A percentile compares a stretch with the other conserved stretches of the same genome.
Evolutionary conservation across 2,329 filamentous ascomycete genomes (phyloP).

Genomic region (Hansfordia pulvinata): DNA sequence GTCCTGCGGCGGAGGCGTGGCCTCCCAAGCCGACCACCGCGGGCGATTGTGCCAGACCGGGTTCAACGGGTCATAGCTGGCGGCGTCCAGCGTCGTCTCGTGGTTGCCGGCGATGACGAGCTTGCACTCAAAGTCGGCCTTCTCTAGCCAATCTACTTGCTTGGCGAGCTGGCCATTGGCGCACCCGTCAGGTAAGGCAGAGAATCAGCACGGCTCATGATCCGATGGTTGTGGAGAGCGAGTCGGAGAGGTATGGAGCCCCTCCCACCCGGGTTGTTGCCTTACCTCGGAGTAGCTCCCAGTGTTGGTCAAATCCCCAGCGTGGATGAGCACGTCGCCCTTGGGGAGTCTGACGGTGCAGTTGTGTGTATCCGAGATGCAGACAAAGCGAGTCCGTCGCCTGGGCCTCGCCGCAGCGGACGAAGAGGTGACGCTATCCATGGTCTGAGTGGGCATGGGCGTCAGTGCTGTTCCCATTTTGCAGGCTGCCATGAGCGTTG

Average conservation of each 20-base stretch:
- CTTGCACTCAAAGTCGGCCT: conserved; percentile 54
- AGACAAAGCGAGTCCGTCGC: conserved; percentile 55
- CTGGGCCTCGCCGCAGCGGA: conserved; percentile 13
- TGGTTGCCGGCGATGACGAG: conserved; percentile 65
- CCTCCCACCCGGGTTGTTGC: too few relatives aligned
- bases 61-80: conserved; percentile 43
- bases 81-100: conserved; percentile 55
- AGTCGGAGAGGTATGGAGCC: too few relatives aligned
- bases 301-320: conserved; percentile 64
- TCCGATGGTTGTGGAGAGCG: too few relatives aligned
- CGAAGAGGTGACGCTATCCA: not conserved
- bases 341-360: conserved; percentile 48
- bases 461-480: too few relatives aligned
- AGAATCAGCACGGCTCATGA: too few relatives aligned
- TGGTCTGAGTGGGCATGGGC: too few relatives aligned
- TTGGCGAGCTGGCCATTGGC: conserved; percentile 32
- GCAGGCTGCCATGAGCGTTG: too few relatives aligned
- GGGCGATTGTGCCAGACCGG: conserved; percentile 40
- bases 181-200: not conserved
- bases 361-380: conserved; percentile 68
- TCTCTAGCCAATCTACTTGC: conserved; percentile 53
- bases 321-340: conserved; percentile 64
- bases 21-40: conserved; percentile 30
- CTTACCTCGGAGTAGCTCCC: conserved; percentile 42
- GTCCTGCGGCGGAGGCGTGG: conserved; percentile 25